Evolutionary conservation across 805 yeast genomes (phyloP), one percentile per base, ranked within the genome.

Genomic region (Hanseniaspora thailandica): DNA sequence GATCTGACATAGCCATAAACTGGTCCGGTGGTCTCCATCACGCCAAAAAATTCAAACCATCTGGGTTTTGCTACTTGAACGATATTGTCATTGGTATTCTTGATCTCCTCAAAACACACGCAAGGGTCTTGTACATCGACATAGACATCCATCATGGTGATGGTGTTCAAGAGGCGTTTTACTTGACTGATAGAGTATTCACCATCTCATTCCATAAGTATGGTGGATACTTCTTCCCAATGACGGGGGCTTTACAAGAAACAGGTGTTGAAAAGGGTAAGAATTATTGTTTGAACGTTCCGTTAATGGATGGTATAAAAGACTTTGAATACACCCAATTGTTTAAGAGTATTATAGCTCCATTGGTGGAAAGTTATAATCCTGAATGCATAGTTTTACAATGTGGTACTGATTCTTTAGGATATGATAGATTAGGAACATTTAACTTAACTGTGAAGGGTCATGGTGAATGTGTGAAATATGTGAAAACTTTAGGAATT

Each of bases 371-470:
- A 43, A 79, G 81, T 55, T 93, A 84, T 69, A 95, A 86, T 68
- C 99, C 99, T 1, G 80, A 94, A 8, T 97, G 95, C 0, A 84
- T 93, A 57, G 96, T 93, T n/a, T 78, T 89, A 58, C 99, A 93
- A 69, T 88, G 97, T 72, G 99, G 99, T 46, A 98, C 97, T 28
- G 99, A 93, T 66, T 89, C 97, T 1, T 74, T 93, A 49, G 87
- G 95, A 39, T 96, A 97, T 40, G 99, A 93, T 71, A 77, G 95
- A 60, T 73, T 94, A 55, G 98, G 99, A 31, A 86, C 96, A 62
- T 94, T 94, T 72, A 93, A 94, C 65, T 76, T 93, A 57, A 86
- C 93, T 54, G 89, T 90, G 78, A 74, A 73, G 54, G 97, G 96
- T 0, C 99, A 94, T 66, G 97, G 97, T 39, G 94, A 90, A 68